Percentiles rank a stretch among this genome's conserved stretches.
These are phyloP conservation scores for Cytospora chrysosperma DNA, from an alignment of 2,329 filamentous ascomycete species.

Conservation along the genomic window DNA sequence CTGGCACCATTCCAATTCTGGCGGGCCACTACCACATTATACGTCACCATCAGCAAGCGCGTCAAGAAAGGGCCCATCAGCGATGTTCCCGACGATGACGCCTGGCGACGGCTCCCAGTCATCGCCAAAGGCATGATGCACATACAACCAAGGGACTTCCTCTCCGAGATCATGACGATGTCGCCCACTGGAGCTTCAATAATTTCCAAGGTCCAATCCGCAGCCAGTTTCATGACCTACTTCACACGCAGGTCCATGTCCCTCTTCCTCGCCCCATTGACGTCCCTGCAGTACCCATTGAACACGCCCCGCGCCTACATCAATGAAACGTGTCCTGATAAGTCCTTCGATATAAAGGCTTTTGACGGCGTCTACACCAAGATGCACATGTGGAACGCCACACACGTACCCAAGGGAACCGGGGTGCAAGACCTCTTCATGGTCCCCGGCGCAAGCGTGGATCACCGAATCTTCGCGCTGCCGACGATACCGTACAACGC, in stretches of 20 bases:
- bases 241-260: slow-evolving; percentile 54
- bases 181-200: slow-evolving; percentile 48
- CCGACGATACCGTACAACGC: slow-evolving; percentile 64
- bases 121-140: slow-evolving; percentile 61
- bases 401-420: slow-evolving; percentile 34
- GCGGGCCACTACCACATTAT: slow-evolving; percentile 61
- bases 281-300: slow-evolving; percentile 54
- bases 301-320: slow-evolving; percentile 48
- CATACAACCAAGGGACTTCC: slow-evolving; percentile 53
- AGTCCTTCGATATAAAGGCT: slow-evolving; percentile 46
- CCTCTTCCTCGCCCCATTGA: slow-evolving; percentile 55
- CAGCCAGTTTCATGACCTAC: slow-evolving; percentile 52
- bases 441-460: slow-evolving; percentile 61
- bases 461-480: slow-evolving; percentile 62
- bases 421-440: slow-evolving; percentile 54
- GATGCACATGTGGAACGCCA: slow-evolving; percentile 58
- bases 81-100: slow-evolving; percentile 36
- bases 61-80: slow-evolving; percentile 25
- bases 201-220: slow-evolving; percentile 44
- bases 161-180: slow-evolving; percentile 55
- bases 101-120: slow-evolving; percentile 42
- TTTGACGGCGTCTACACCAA: slow-evolving; percentile 51
- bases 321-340: slow-evolving; percentile 48
- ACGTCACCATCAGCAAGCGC: slow-evolving; percentile 55
- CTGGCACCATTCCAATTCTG: slow-evolving; percentile 57